Evolutionary conservation across 805 yeast genomes (phyloP).

Genomic region (Ogataea corticis): DNA sequence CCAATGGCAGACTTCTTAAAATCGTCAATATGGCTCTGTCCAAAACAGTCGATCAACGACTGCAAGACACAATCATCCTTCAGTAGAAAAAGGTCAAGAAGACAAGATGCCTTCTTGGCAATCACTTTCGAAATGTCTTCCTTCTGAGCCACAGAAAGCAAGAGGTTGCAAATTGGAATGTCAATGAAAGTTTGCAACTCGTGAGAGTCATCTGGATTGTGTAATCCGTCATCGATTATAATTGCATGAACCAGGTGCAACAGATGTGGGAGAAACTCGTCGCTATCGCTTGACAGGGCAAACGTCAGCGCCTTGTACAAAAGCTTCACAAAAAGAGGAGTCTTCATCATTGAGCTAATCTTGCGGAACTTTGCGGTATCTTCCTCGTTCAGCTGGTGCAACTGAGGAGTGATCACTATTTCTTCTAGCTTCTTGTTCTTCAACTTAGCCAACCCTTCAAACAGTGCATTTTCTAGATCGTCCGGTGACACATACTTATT

Average conservation of each 20-base stretch:
- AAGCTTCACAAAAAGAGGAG: constrained; percentile 54
- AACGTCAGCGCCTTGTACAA: constrained; percentile 57
- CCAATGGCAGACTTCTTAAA: constrained; percentile 50
- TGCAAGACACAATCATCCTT: constrained; percentile 52
- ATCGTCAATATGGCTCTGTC: constrained; percentile 49
- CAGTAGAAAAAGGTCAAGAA: constrained; percentile 51
- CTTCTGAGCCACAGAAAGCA: constrained; percentile 52
- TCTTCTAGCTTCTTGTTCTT: constrained; percentile 40
- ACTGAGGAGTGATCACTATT: constrained; percentile 50
- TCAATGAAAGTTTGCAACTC: constrained; percentile 39
- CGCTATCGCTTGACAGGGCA: constrained; percentile 51
- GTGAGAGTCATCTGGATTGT: constrained; percentile 40
- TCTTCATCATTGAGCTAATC: constrained; percentile 53
- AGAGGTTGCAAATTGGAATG: constrained; percentile 56
- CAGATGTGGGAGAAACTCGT: constrained; percentile 56
- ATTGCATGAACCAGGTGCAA: constrained; percentile 71
- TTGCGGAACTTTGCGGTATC: constrained; percentile 34
- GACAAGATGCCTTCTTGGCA: constrained; percentile 54
- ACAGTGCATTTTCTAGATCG: constrained; percentile 49
- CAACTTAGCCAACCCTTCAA: constrained; percentile 42
- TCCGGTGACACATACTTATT: constrained; percentile 51
- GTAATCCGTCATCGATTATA: constrained; percentile 33
- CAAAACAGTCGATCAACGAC: constrained; percentile 56
- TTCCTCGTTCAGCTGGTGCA: constrained; percentile 32
- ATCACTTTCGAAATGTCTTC: constrained; percentile 48